Evolutionary conservation across 108 stramenopile genomes (phyloP), one percentile per base, ranked within the genome.

Genomic region (Pseudonitzschia delicatissima): DNA sequence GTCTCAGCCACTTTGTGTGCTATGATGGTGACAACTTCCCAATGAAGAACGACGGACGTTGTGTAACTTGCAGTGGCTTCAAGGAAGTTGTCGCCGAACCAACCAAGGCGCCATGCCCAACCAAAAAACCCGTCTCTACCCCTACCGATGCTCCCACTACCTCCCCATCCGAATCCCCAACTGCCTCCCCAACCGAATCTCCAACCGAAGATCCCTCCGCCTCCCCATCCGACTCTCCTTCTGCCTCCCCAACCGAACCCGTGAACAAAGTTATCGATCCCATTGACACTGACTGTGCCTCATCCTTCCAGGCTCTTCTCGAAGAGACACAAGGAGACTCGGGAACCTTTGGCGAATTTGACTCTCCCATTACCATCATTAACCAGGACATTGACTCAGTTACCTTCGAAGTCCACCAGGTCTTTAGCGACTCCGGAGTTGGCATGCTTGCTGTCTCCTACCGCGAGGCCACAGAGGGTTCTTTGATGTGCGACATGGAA

Each of bases 321-420:
- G 23, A 51, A 13, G 21, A 23, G 0, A 23, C 5, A 28, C 0
- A 1, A 1, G 50, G 50, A 28, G 25, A 51, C 25, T 12, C 13
- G 23, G 0, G 12, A 23, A 23, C 11, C 27, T 51, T 23, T 23
- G 21, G 12, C 11, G 1, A 51, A 18, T 23, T 58, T 58, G 57
- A 33, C 32, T 9, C 57, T 13, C 35, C 57, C 9, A 28, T 58
- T 33, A 36, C 20, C 6, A 35, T 58, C 35, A 37, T 33, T 35
- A 32, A 13, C 13, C 57, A 58, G 57, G 17, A 58, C 21, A 32
- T 58, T 4, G 57, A 58, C 34, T 28, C 31, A 15, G 57, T 58
- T 7, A 36, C 8, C 18, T 32, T 58, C 33, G 4, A 15, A 13
- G 8, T 58, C 32, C 4, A 23, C 13, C 57, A 58, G 15, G 32